A percentile compares a stretch with the other conserved stretches of the same genome.
These are phyloP conservation scores for Bonia amplexicaulis DNA, from an alignment of 176 grass and related monocot species.

Conservation along the genomic window DNA sequence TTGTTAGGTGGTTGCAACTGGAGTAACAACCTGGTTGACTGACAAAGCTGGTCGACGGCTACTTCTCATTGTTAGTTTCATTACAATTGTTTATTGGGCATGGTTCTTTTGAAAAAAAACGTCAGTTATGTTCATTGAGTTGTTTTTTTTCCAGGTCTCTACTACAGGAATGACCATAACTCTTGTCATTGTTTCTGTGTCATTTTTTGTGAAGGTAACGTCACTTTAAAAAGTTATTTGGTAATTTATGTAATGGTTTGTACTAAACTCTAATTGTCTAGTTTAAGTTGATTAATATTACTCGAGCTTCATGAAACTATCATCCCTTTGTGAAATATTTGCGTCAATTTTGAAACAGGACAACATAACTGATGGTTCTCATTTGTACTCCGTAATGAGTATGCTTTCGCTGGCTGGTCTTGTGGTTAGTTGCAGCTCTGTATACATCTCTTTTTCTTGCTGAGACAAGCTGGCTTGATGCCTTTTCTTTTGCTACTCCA, in stretches of 20 bases:
- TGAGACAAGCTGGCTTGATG: slow-evolving; percentile 13
- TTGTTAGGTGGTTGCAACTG: slow-evolving; percentile 78
- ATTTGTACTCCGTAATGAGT: slow-evolving; percentile 69
- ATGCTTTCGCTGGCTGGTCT: slow-evolving; percentile 80
- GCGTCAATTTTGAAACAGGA: slow-evolving; percentile 49
- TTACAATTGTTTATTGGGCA: not conserved
- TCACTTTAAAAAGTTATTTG: not conserved
- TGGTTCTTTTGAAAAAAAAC: not conserved
- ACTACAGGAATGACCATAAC: slow-evolving; percentile 62
- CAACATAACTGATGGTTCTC: slow-evolving; percentile 50
- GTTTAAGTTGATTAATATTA: not conserved
- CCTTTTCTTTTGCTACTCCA: slow-evolving; percentile 32
- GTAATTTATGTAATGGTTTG: not conserved
- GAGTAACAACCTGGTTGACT: slow-evolving; percentile 86
- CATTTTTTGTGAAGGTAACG: slow-evolving; percentile 89
- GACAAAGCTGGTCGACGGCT: slow-evolving; percentile 93
- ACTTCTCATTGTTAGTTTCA: slow-evolving; percentile 92
- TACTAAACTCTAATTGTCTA: not conserved
- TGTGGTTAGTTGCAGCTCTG: slow-evolving; percentile 69
- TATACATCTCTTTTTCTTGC: not conserved
- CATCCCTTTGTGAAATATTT: slow-evolving; percentile 15
- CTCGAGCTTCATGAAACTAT: not conserved
- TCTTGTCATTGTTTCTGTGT: slow-evolving; percentile 71
- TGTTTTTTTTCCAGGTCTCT: slow-evolving; percentile 60
- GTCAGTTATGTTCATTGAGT: slow-evolving; percentile 5